Evolutionary conservation across 768 basidiomycete genomes (phyloP).

Genomic region (Lanmaoa pseudosensibilis): DNA sequence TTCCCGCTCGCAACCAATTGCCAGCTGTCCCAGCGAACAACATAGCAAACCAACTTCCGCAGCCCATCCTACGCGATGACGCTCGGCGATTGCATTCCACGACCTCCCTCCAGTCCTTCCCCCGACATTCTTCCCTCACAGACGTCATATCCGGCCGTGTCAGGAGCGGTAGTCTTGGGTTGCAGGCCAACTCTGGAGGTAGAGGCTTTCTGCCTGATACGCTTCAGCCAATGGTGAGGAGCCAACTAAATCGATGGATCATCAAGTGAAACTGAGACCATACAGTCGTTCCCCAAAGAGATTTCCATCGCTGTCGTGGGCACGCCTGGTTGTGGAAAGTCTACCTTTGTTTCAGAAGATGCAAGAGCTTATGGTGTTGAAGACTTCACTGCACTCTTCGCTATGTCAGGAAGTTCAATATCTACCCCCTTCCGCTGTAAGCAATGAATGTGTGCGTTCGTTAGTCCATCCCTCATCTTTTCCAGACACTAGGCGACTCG

Average conservation of each 20-base stretch:
- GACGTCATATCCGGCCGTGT: slow-evolving; percentile 44
- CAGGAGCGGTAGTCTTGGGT: slow-evolving; percentile 63
- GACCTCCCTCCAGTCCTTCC: slow-evolving; percentile 40
- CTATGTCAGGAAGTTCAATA: slow-evolving; percentile 33
- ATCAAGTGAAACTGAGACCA: slow-evolving; percentile 7
- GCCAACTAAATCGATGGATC: background rate
- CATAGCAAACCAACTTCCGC: slow-evolving; percentile 38
- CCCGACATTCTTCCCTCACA: slow-evolving; percentile 32
- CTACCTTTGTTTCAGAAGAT: slow-evolving; percentile 75
- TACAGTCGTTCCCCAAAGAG: slow-evolving; percentile 31
- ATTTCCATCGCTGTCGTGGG: slow-evolving; percentile 80
- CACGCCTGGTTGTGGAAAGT: slow-evolving; percentile 78
- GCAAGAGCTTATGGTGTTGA: slow-evolving; percentile 60
- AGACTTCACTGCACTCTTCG: slow-evolving; percentile 38
- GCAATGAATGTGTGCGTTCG: background rate
- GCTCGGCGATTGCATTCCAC: slow-evolving; percentile 39
- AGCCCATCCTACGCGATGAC: slow-evolving; percentile 40
- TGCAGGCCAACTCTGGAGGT: slow-evolving; percentile 33
- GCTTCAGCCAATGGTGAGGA: slow-evolving; percentile 26
- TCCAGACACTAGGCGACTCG: slow-evolving; percentile 35
- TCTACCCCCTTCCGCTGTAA: slow-evolving; percentile 44
- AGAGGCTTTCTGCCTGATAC: slow-evolving; percentile 22
- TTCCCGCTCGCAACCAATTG: slow-evolving; percentile 53
- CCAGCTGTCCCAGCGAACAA: slow-evolving; percentile 32
- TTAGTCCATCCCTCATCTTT: slow-evolving; percentile 24